Evolutionary conservation across 2,329 filamentous ascomycete species (phyloP).

Genomic region (Harringtonia lauricola): DNA sequence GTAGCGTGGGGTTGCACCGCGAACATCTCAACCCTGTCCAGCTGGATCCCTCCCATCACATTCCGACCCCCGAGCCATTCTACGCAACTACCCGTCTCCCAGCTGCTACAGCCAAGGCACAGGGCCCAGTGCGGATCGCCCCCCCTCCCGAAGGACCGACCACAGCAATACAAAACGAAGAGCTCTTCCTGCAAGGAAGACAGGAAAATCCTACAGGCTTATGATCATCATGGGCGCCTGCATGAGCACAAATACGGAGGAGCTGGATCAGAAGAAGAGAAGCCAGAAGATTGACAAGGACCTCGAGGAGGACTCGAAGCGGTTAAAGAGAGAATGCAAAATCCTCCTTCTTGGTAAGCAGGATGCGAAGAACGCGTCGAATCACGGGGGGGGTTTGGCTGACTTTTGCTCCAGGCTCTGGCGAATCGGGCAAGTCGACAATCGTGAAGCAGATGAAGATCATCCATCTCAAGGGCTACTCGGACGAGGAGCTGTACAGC

Average conservation of each 20-base stretch:
- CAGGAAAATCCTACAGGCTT: neutral
- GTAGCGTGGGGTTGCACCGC: constrained; percentile 3
- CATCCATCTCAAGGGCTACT: constrained; percentile 96
- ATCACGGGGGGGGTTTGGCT: neutral
- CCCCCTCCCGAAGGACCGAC: no score
- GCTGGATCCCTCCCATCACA: neutral
- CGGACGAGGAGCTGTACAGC: constrained; percentile 81
- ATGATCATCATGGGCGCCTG: constrained; percentile 67
- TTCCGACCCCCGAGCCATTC: neutral
- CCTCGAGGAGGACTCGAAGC: constrained; percentile 88
- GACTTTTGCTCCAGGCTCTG: constrained; percentile 57
- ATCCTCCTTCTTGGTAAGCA: constrained; percentile 75
- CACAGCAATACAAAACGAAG: neutral
- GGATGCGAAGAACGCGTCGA: neutral
- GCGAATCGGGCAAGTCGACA: constrained; percentile 96
- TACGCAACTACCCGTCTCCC: neutral
- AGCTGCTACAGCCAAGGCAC: no score
- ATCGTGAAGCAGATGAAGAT: constrained; percentile 99
- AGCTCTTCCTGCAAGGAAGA: neutral
- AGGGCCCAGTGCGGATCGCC: no score
- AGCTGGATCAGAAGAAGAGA: constrained; percentile 87
- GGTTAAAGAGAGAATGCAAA: constrained; percentile 95
- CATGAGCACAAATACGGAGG: constrained; percentile 79
- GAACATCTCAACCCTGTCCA: neutral
- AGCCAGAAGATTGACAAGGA: constrained; percentile 92